Base-by-base conservation (phyloP, 257 asterid genomes). In the Apocynum venetum region DNA sequence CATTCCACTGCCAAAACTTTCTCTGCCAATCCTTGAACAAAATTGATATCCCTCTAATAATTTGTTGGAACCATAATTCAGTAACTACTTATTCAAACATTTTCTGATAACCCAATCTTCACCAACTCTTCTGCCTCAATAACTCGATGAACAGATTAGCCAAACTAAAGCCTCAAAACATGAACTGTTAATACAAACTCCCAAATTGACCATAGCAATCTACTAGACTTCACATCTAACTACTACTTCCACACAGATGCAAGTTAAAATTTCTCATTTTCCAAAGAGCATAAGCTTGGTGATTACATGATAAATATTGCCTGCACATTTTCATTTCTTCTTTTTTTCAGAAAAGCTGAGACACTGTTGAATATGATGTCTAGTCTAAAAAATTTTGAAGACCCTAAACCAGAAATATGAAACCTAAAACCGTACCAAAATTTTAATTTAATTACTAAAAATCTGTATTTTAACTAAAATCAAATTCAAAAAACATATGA, bases 341-440 rank as follows among this genome's bases (percentile, higher is more conserved):
- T 7, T 12, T 40, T 31, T 17, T 4, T 13, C 25, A 49, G 38
- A 35, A 71, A 12, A 20, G 56, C 49, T 43, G 53, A 57, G 4
- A 43, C 56, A 13, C 51, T 0, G 0, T 15, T 8, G 35, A 68
- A 43, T 43, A 67, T 19, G 25, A 17, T 43, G 1, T 19, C 36
- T 8, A 10, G 69, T 67, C 6, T 6, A 19, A 5, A 43, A 35
- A 20, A 43, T 43, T 43, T 68, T 36, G 52, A 67, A 67, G 72
- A 17, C 36, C 44, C 15, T 44, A 43, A 12, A 57, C 11, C 25
- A 56, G 56, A 74, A 44, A 25, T 19, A 17, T 7, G 11, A 44
- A 73, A n/a, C n/a, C n/a, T n/a, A n/a, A n/a, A 75, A 47, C 78
- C 78, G 72, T 46, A 47, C 2, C 46, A 61, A 1, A 4, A 31